A percentile compares a stretch with the other conserved stretches of the same genome.
These are phyloP conservation scores for Lumnitzera racemosa DNA, from an alignment of 345 rosid species.

Conservation along the genomic window DNA sequence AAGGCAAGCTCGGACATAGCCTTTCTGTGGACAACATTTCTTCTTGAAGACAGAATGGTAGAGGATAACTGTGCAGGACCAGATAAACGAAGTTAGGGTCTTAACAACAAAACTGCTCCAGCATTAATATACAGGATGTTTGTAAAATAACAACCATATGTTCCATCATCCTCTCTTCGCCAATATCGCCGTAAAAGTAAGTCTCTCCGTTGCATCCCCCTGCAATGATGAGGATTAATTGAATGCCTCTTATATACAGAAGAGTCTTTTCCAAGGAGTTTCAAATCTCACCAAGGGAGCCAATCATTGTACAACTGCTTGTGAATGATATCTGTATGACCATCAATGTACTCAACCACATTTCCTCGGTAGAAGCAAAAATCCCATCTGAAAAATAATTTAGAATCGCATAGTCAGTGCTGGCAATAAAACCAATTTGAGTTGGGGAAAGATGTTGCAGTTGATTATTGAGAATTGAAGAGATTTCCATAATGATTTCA, in stretches of 20 bases:
- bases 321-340: conserved; percentile 81
- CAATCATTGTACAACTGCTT: conserved; percentile 58
- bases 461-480: too few species aligned
- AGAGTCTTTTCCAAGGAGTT: not conserved
- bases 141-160: conserved; percentile 49
- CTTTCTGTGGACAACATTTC: conserved; percentile 58
- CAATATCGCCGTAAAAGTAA: conserved; percentile 74
- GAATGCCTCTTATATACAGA: not conserved
- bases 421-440: not conserved
- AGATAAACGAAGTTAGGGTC: conserved; percentile 5
- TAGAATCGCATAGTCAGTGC: conserved; percentile 2
- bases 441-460: too few species aligned
- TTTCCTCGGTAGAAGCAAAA: conserved; percentile 60
- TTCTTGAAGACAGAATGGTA: conserved; percentile 86
- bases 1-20: conserved; percentile 82
- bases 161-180: conserved; percentile 97
- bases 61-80: conserved; percentile 55
- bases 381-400: conserved; percentile 70
- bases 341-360: conserved; percentile 86
- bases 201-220: conserved; percentile 83
- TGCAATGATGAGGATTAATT: conserved; percentile 12
- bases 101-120: not conserved
- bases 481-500: too few species aligned
- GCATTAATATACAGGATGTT: not conserved
- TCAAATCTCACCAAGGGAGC: conserved; percentile 61